phyloP scores from a whole-genome alignment of 2,329 filamentous ascomycete genomes.

The Kalmusia sp. region DNA sequence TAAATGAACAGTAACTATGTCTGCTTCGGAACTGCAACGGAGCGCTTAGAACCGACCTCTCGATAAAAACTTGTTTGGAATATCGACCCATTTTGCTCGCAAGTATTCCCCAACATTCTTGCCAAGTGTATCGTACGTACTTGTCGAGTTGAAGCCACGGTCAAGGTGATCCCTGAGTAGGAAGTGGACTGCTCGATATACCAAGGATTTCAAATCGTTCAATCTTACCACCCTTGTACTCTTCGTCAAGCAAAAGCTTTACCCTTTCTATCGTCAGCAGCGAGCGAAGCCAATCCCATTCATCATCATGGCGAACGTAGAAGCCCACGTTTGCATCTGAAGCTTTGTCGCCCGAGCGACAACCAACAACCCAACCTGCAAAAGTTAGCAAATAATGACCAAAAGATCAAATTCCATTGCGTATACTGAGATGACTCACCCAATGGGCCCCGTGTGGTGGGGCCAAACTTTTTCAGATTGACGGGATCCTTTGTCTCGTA shows the following conservation, averaged over 20 bases:
- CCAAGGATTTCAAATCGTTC: conserved; percentile 43
- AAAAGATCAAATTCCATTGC: neutral
- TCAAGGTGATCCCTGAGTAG: conserved; percentile 54
- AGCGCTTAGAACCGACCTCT: conserved; percentile 34
- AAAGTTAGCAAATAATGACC: neutral
- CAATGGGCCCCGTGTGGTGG: conserved; percentile 42
- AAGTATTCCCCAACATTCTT: conserved; percentile 56
- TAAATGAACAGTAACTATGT: neutral
- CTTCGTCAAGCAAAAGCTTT: conserved; percentile 28
- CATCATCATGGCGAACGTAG: conserved; percentile 33
- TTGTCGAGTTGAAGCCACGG: conserved; percentile 49
- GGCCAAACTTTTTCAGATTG: conserved; percentile 36
- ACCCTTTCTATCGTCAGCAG: conserved; percentile 30
- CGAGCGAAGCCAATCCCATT: conserved; percentile 34
- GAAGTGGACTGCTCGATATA: conserved; percentile 46
- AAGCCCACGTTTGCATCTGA: conserved; percentile 35
- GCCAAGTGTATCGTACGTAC: conserved; percentile 52
- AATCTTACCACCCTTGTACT: conserved; percentile 28
- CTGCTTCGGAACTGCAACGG: neutral
- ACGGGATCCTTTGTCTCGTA: conserved; percentile 34
- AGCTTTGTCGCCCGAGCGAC: conserved; percentile 34
- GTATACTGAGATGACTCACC: conserved; percentile 20
- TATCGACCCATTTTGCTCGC: conserved; percentile 50
- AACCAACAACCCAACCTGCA: conserved; percentile 26
- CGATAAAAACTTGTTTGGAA: conserved; percentile 51